Conservation (phyloP, 306 rosid species). For the Pterocarpus santalinus region DNA sequence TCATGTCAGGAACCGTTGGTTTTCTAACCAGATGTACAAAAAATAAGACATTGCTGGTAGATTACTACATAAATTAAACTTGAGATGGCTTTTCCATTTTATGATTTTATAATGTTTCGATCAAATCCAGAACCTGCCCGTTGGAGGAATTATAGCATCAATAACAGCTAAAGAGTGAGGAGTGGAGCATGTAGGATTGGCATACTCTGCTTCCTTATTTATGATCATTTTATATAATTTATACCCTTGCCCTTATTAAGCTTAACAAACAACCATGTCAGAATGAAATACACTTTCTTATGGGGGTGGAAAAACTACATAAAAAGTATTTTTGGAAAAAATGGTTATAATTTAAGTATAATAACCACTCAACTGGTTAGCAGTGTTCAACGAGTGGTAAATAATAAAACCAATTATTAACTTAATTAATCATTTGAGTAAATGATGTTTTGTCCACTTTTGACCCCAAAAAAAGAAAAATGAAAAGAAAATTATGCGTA, state of each 20-base stretch:
- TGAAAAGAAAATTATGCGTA: too few relatives aligned
- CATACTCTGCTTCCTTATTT: not conserved
- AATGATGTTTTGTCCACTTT: too few relatives aligned
- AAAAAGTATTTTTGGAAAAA: too few relatives aligned
- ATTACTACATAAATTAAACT: conserved; percentile 1
- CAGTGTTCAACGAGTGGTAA: not conserved
- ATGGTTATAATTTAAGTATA: too few relatives aligned
- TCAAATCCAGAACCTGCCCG: not conserved
- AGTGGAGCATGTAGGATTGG: not conserved
- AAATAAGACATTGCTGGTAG: not conserved
- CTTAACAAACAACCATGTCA: not conserved
- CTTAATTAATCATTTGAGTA: not conserved
- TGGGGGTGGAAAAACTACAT: too few relatives aligned
- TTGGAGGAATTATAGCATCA: not conserved
- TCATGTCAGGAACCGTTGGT: conserved; percentile 13
- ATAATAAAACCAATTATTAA: not conserved
- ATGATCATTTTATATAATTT: not conserved
- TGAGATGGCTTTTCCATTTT: conserved; percentile 1
- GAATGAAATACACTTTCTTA: too few relatives aligned
- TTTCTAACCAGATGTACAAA: conserved; percentile 3
- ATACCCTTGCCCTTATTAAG: not conserved
- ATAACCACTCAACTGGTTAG: not conserved
- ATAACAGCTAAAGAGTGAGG: not conserved
- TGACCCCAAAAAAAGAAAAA: too few relatives aligned
- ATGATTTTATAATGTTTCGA: not conserved